Percentiles rank a stretch among this genome's conserved stretches.
Conservation (phyloP, 2,329 filamentous ascomycete species). For the Phoma sp. region DNA sequence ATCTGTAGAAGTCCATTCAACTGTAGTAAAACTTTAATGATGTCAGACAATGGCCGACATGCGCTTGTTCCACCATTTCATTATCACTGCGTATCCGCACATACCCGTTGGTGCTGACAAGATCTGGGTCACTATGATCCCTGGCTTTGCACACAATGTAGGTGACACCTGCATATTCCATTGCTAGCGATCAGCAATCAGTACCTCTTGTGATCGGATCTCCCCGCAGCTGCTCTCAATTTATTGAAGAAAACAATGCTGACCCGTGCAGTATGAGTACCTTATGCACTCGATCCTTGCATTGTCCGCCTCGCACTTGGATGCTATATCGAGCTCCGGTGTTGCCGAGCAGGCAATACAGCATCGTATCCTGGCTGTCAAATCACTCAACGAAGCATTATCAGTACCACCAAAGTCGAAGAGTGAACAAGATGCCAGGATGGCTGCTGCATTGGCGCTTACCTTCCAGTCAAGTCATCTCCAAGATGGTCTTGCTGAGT, state of each 20-base stretch:
- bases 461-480: constrained; percentile 49
- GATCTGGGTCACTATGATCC: constrained; percentile 71
- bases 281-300: constrained; percentile 75
- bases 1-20: constrained; percentile 5
- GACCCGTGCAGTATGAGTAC: constrained; percentile 62
- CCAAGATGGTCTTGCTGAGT: constrained; percentile 46
- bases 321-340: constrained; percentile 55
- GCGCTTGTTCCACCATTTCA: constrained; percentile 72
- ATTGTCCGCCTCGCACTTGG: constrained; percentile 70
- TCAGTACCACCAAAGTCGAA: constrained; percentile 41
- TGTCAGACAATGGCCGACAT: constrained; percentile 61
- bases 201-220: neutral
- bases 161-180: constrained; percentile 23
- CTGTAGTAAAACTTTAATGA: constrained; percentile 20
- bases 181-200: neutral
- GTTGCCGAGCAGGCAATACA: constrained; percentile 65
- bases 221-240: neutral
- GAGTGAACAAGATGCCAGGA: constrained; percentile 45
- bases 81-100: constrained; percentile 67
- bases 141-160: constrained; percentile 71
- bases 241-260: constrained; percentile 2
- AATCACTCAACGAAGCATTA: constrained; percentile 49
- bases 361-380: constrained; percentile 70
- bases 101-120: constrained; percentile 69
- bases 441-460: constrained; percentile 46